A percentile compares a stretch with the other conserved stretches of the same genome.
Evolutionary conservation across 768 basidiomycete genomes (phyloP).

Genomic region (Pisolithus tinctorius): DNA sequence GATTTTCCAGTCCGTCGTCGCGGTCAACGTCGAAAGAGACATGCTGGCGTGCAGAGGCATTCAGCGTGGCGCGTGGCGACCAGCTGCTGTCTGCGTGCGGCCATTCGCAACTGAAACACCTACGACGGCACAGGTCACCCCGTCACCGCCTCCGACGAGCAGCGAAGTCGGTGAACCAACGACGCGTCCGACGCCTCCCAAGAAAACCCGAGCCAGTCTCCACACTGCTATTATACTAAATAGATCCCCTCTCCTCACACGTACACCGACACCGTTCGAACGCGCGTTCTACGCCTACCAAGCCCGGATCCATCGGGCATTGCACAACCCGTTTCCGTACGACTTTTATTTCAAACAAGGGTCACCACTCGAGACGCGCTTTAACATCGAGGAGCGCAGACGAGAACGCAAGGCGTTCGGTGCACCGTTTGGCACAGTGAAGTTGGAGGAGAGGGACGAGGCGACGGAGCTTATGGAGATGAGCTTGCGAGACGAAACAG

Average conservation of each 20-base stretch:
- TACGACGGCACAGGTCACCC: not conserved
- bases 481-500: conserved; percentile 54
- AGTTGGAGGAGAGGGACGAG: conserved; percentile 34
- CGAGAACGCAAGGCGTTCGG: conserved; percentile 76
- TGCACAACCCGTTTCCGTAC: conserved; percentile 82
- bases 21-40: not conserved
- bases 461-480: conserved; percentile 52
- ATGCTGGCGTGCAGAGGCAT: conserved; percentile 33
- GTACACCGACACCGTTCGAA: conserved; percentile 68
- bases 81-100: conserved; percentile 23
- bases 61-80: conserved; percentile 20
- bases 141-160: conserved; percentile 3
- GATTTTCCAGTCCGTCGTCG: not conserved
- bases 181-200: conserved; percentile 16
- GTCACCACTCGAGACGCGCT: conserved; percentile 75
- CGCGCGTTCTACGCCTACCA: conserved; percentile 80
- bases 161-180: conserved; percentile 2
- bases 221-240: conserved; percentile 69
- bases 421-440: conserved; percentile 42
- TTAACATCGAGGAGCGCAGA: conserved; percentile 65
- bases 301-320: conserved; percentile 70
- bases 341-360: conserved; percentile 95
- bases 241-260: conserved; percentile 70
- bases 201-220: conserved; percentile 33
- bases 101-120: conserved; percentile 38